Conservation (phyloP, 306 rosid genomes). For the Trifolium dubium region DNA sequence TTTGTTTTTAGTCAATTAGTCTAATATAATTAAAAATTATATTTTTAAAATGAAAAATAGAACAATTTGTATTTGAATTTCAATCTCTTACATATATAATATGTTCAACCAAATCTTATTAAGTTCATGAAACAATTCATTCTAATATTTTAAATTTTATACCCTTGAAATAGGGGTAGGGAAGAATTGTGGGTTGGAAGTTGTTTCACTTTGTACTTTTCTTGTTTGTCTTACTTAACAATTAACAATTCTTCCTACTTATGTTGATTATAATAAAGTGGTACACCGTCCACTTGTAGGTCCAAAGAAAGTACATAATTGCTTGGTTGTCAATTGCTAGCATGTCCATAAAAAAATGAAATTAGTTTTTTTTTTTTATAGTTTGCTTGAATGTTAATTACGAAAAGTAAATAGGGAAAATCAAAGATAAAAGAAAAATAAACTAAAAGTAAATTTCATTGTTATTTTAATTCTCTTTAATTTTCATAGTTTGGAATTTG, state of each 20-base stretch:
- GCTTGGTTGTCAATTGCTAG: background rate
- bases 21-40: too few relatives aligned
- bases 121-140: too few relatives aligned
- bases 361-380: background rate
- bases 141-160: too few relatives aligned
- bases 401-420: background rate
- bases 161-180: too few relatives aligned
- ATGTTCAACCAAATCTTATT: too few relatives aligned
- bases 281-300: background rate
- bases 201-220: too few relatives aligned
- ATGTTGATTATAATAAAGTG: background rate
- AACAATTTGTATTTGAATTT: too few relatives aligned
- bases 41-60: too few relatives aligned
- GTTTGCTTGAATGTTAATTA: background rate
- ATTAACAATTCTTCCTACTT: background rate
- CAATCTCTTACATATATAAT: too few relatives aligned
- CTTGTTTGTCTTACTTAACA: background rate
- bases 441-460: background rate
- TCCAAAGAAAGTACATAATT: background rate
- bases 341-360: background rate
- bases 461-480: background rate
- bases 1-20: too few relatives aligned
- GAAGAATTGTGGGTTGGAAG: background rate
- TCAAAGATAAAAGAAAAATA: background rate
- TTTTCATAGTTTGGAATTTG: background rate